phyloP scores from a whole-genome alignment of 352 stramenopile genomes.

The Thalassiosira mediterranea region DNA sequence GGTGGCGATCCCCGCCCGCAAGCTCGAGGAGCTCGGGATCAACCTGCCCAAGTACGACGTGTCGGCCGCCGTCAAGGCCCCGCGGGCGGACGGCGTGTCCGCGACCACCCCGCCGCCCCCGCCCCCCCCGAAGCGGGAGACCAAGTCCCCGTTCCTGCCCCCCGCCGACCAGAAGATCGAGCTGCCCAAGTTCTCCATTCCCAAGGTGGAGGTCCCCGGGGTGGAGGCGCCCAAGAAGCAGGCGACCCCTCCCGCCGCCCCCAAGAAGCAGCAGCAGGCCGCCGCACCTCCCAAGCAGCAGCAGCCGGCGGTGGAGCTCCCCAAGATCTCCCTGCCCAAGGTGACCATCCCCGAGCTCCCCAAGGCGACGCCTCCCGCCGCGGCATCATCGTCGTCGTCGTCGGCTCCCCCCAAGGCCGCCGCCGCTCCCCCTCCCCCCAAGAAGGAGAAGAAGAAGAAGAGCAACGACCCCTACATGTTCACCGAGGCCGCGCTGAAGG shows the following conservation, averaged over 20 bases:
- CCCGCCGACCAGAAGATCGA: slow-evolving; percentile 42
- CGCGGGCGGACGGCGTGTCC: neutral
- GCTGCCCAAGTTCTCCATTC: slow-evolving; percentile 41
- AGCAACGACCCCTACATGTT: slow-evolving; percentile 45
- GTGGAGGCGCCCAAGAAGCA: slow-evolving; percentile 13
- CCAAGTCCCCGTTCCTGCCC: slow-evolving; percentile 39
- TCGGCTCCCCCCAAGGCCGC: slow-evolving; percentile 11
- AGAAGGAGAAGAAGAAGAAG: slow-evolving; percentile 26
- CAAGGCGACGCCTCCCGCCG: slow-evolving; percentile 15
- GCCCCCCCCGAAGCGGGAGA: slow-evolving; percentile 4
- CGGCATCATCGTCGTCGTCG: slow-evolving; percentile 14
- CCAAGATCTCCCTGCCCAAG: slow-evolving; percentile 53
- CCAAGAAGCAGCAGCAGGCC: slow-evolving; percentile 11
- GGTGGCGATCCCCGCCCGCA: slow-evolving; percentile 56
- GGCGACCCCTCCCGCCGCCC: slow-evolving; percentile 1
- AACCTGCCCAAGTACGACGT: slow-evolving; percentile 10
- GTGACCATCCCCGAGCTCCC: slow-evolving; percentile 20
- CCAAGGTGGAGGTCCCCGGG: slow-evolving; percentile 27
- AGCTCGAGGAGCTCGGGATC: slow-evolving; percentile 53
- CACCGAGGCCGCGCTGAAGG: slow-evolving; percentile 49
- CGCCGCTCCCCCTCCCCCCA: neutral
- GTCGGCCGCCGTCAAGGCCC: slow-evolving; percentile 22
- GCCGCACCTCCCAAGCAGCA: slow-evolving; percentile 11
- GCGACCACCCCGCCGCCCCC: slow-evolving; percentile 7
- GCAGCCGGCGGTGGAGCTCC: slow-evolving; percentile 38